phyloP scores from a whole-genome alignment of 1,284 basidiomycete species.

The Vanrija pseudolonga region DNA sequence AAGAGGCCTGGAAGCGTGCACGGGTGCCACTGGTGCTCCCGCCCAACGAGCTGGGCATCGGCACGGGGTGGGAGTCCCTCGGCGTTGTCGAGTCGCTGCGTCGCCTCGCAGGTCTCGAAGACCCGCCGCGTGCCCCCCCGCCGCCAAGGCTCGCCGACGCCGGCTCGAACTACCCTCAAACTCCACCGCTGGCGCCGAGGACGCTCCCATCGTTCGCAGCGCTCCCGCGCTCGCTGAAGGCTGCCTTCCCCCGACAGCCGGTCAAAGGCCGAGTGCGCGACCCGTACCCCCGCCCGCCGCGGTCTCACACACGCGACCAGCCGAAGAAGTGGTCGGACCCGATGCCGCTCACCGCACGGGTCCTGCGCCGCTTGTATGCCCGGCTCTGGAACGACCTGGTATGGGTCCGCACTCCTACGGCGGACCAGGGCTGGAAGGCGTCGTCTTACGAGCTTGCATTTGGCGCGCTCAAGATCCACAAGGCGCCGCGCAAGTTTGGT shows the following conservation, averaged over 20 bases:
- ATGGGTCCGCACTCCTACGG: constrained; percentile 17
- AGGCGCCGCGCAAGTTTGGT: too few species aligned
- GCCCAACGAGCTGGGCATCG: neutral
- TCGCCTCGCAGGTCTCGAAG: constrained; percentile 19
- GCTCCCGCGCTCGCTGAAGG: constrained; percentile 2
- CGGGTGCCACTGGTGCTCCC: constrained; percentile 26
- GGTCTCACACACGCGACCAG: constrained; percentile 23
- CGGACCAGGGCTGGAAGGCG: too few species aligned
- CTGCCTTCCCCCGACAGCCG: constrained; percentile 1
- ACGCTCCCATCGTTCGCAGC: constrained; percentile 1
- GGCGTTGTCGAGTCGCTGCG: constrained; percentile 19
- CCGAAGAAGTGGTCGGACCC: constrained; percentile 29
- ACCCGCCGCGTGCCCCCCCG: neutral
- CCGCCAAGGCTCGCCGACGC: neutral
- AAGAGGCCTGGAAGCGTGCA: constrained; percentile 1
- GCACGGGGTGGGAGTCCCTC: constrained; percentile 13
- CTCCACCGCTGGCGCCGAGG: neutral
- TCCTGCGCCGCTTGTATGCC: constrained; percentile 25
- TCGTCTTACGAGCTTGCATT: too few species aligned
- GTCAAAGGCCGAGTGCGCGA: neutral
- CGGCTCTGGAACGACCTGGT: constrained; percentile 27
- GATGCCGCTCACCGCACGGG: constrained; percentile 15
- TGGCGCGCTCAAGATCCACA: too few species aligned
- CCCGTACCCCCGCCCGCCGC: constrained; percentile 23
- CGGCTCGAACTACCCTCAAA: neutral